Conservation (phyloP, 73 alveolate species). For the Tetrahymena borealis region DNA sequence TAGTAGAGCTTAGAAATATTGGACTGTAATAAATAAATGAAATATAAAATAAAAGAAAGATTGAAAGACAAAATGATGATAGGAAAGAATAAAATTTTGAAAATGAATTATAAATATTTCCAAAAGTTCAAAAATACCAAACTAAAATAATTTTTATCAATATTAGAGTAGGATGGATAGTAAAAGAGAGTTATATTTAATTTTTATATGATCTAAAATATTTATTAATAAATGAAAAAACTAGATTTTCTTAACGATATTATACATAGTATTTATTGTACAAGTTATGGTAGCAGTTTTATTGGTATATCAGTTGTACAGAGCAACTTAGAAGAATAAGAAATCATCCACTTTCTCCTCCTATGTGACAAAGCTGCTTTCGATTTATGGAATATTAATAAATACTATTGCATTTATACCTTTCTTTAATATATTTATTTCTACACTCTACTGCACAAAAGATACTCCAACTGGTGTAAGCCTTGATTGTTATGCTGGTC, state of each 20-base stretch:
- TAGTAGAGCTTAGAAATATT: constrained; percentile 5
- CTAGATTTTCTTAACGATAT: background rate
- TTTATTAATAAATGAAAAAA: too few relatives aligned
- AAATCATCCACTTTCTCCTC: constrained; percentile 29
- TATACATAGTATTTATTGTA: constrained; percentile 4
- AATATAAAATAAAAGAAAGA: background rate
- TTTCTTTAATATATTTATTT: constrained; percentile 28
- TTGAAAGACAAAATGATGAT: too few relatives aligned
- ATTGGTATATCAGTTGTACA: constrained; percentile 11
- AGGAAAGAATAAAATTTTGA: too few relatives aligned
- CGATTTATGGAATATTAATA: constrained; percentile 26
- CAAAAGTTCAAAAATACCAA: too few relatives aligned
- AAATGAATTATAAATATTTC: too few relatives aligned
- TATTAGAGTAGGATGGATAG: too few relatives aligned
- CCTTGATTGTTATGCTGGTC: constrained; percentile 21
- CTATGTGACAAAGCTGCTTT: constrained; percentile 13
- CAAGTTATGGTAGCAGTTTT: constrained; percentile 9
- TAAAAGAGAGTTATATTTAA: too few relatives aligned
- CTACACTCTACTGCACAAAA: constrained; percentile 10
- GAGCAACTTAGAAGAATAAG: background rate
- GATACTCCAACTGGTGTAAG: constrained; percentile 14
- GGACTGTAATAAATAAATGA: background rate
- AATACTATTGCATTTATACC: constrained; percentile 29
- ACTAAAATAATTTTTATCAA: too few relatives aligned
- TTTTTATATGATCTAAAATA: too few relatives aligned